Evolutionary conservation across 805 yeast species (phyloP), one percentile per base, ranked within the genome.

Genomic region (Saccharomycopsis javanensis): DNA sequence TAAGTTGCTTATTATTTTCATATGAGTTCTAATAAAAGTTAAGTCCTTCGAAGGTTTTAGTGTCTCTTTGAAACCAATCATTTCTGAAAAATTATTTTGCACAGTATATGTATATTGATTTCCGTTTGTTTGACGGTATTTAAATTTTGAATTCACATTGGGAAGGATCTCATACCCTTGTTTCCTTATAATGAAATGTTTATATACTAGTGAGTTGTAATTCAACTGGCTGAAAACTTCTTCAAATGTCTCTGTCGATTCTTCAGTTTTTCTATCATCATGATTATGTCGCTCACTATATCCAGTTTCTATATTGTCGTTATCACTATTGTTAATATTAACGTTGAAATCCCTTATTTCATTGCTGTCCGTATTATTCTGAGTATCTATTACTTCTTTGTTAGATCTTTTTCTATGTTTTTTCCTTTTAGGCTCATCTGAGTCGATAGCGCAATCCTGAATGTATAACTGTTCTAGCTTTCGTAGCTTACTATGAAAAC

Each of bases 111-210:
- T 50, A 30, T 50, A 50, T 8, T 34, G 52, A 16, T 50, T 30
- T 13, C 52, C 52, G 25, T 28, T 54, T 2, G 25, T 5, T 28
- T 30, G 23, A 2, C 28, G 18, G 23, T 38, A 18, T 30, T 30
- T 34, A 20, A 23, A 13, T 28, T 15, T 15, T 16, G 59, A 56
- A n/a, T 53, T 18, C 23, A 57, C 30, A 7, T 35, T 38, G 18
- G 60, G 60, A 10, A 58, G 55, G 15, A 58, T 25, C 34, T 58
- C 60, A 27, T 42, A 55, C 2, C 60, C 60, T 18, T 27, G 23
- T 27, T 45, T 54, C 25, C 18, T 37, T 1, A 57, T 42, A 15
- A 5, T n/a, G 25, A 54, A 57, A n/a, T 54, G 34, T n/a, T 38
- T 51, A 20, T 57, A 45, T 11, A 37, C 52, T 57, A 56, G 54